Evolutionary conservation across 805 yeast genomes (phyloP), one percentile per base, ranked within the genome.

Genomic region (Citeromyces matritensis): DNA sequence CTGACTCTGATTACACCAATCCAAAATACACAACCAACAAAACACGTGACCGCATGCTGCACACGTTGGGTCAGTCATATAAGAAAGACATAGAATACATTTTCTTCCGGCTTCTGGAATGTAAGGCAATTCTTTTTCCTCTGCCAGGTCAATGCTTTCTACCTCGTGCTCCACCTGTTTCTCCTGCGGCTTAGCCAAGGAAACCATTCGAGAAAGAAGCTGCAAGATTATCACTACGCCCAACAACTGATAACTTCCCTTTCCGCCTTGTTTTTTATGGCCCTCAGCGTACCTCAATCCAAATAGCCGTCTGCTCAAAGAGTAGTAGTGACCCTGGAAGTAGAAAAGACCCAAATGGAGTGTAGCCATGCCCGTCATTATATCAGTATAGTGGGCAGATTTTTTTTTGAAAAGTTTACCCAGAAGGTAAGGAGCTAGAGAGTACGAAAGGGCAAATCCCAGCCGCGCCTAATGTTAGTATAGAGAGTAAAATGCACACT

Each of bases 1-100:
- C 0, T 84, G 76, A 32, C 67, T 65, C 40, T 85, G 95, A 38
- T 83, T 62, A 36, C 85, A 71, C 97, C 97, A 88, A 42, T 81
- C 94, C 5, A 73, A 63, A 4, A 85, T 73, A 49, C 97, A 88
- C 5, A 60, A 62, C 96, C 97, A 88, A 53, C 98, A 88, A 50
- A 82, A 88, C 10, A 83, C 35, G 49, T 88, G 98, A 0, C 97
- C 98, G 53, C 98, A 88, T 4, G 75, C 69, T 0, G 94, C 84
- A 37, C 82, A 70, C 1, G 94, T 60, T 4, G 98, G 97, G 38
- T 81, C 70, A 2, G 55, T 60, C 91, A 88, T 81, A 10, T 66
- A 61, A 6, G 80, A 74, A 15, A 88, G 61, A 48, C 98, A 88
- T 13, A 91, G 61, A 65, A 85, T 78, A 47, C 98, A 88, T 27